Conservation (phyloP, 805 yeast species). For the Cyberlindnera mycetangii region DNA sequence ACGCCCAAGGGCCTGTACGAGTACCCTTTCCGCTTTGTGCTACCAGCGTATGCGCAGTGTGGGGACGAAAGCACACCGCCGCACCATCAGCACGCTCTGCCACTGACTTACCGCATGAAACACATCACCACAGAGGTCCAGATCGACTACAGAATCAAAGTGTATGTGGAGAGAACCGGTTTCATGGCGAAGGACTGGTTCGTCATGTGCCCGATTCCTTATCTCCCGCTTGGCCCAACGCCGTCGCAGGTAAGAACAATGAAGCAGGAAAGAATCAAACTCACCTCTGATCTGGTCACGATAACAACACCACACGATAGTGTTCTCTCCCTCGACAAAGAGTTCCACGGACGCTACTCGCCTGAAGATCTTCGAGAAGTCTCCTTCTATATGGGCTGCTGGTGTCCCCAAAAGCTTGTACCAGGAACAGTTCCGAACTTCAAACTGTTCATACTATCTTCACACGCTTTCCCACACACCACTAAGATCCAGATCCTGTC, state of each 20-base stretch:
- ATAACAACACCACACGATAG: background rate
- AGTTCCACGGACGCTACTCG: background rate
- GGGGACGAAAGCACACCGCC: background rate
- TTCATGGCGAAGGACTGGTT: background rate
- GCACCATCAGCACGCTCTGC: background rate
- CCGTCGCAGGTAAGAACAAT: background rate
- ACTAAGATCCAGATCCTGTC: background rate
- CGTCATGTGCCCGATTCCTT: background rate
- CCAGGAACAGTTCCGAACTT: background rate
- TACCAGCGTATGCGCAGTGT: background rate
- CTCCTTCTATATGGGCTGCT: background rate
- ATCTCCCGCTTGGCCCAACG: background rate
- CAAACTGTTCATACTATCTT: background rate
- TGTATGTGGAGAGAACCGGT: background rate
- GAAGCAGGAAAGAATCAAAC: background rate
- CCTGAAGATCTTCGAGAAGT: background rate
- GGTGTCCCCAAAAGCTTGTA: background rate
- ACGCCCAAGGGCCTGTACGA: background rate
- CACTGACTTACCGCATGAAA: background rate
- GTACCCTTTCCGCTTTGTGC: background rate
- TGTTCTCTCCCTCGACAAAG: background rate
- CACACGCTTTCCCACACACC: background rate
- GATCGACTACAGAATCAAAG: background rate
- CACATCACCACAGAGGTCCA: conserved; percentile 1
- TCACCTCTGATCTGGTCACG: background rate